Conservation (phyloP, 306 rosid genomes). For the Cicer arietinum region DNA sequence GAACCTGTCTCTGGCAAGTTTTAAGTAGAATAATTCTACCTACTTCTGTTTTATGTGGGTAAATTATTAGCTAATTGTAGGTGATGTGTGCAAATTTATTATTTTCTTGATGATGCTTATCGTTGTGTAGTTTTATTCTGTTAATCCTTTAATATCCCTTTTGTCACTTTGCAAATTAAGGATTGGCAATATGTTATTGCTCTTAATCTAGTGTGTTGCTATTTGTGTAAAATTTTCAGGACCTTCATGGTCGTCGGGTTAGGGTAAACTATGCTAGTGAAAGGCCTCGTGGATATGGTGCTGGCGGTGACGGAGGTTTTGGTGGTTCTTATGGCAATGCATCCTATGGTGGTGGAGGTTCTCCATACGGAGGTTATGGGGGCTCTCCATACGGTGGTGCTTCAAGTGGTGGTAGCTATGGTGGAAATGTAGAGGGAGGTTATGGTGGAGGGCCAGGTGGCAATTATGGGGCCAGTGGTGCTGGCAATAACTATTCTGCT, state of each 20-base stretch:
- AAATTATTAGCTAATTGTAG: not conserved
- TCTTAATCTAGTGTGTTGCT: not conserved
- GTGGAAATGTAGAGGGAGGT: slow-evolving; percentile 52
- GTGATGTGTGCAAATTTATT: slow-evolving; percentile 11
- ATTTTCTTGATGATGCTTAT: slow-evolving; percentile 15
- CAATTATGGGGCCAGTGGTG: slow-evolving; percentile 45
- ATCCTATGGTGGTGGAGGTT: slow-evolving; percentile 42
- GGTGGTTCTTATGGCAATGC: slow-evolving; percentile 50
- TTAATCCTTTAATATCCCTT: not conserved
- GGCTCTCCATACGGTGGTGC: slow-evolving; percentile 28
- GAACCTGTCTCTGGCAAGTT: not conserved
- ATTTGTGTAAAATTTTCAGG: slow-evolving; percentile 53
- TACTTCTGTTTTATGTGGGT: not conserved
- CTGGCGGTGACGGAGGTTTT: slow-evolving; percentile 30
- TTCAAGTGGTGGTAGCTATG: slow-evolving; percentile 47
- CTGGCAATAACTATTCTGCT: slow-evolving; percentile 43
- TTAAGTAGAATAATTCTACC: not conserved
- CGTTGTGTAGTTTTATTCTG: slow-evolving; percentile 5
- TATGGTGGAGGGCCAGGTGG: slow-evolving; percentile 51
- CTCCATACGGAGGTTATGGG: slow-evolving; percentile 31
- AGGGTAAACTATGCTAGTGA: slow-evolving; percentile 89
- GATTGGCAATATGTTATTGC: not conserved
- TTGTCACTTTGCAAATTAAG: slow-evolving; percentile 11
- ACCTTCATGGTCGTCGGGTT: slow-evolving; percentile 82
- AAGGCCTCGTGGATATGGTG: slow-evolving; percentile 59